Evolutionary conservation across 1,284 basidiomycete genomes (phyloP), one percentile per base, ranked within the genome.

Genomic region (Sutorius eximius): DNA sequence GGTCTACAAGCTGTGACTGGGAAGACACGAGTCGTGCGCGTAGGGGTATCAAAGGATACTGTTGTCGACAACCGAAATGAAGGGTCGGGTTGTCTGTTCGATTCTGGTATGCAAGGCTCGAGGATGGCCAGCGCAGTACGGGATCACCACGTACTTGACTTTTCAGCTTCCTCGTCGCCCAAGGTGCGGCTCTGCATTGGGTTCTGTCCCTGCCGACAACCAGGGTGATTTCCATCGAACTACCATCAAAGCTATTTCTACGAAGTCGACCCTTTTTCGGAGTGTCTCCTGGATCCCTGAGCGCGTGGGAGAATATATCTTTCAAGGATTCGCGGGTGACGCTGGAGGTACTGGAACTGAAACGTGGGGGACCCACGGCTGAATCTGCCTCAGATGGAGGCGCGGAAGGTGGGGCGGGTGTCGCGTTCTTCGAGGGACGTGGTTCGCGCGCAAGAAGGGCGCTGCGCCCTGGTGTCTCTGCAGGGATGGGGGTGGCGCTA

Each of bases 141-240:
- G 22, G 33, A 53, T 34, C 67, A 38, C 10, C 34, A 76, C 84
- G 62, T 68, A 89, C 86, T 76, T 38, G 76, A 62, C 56, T 76
- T 79, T 43, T 86, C 85, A 12, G 73, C 66, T 62, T 88, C 87
- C 61, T 88, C 86, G 56, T 89, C 87, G 61, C 85, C 87, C 60
- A 85, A 57, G 62, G 78, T 59, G 83, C 82, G 9, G 76, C 77
- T 67, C 77, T 82, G 60, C 72, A 72, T 56, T 70, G 74, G 16
- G 69, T 70, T 51, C 77, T 72, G 53, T 78, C 75, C 57, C 73
- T 71, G 38, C 73, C 64, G 34, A 78, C 69, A 5, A 77, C 63
- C 3, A 83, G 82, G 45, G 75, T 83, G 13, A 76, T 89, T 85
- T 45, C 85, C 36, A 82, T 79, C 52, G 85, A 83, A 60, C 84